Base-by-base conservation (phyloP, 2,329 filamentous ascomycete genomes). In the Thielaviopsis ethacetica region DNA sequence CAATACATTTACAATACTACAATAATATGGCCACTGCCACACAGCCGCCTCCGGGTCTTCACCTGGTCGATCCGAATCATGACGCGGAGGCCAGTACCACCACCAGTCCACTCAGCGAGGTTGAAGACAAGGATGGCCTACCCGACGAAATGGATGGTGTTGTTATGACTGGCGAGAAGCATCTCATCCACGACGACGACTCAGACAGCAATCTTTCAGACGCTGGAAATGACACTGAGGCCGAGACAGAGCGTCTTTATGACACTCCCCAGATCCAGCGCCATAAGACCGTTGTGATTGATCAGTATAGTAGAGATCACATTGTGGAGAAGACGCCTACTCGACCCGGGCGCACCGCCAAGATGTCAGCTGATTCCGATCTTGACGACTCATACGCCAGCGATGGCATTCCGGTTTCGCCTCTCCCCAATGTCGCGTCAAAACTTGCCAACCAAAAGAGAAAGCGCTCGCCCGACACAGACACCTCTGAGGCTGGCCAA, bases 101-200 rank as follows among this genome's bases (percentile, higher is more conserved):
- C 57, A 96, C 91, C 47, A 97, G 91, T 71, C 93, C 90, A 66
- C 77, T 97, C 65, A 96, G 89, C 73, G 91, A 96, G 66, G 87
- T 95, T 59, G 90, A 91, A 67, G 88, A 95, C 66, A 82, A 82
- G 66, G 84, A 88, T 62, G 79, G 76, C 51, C 85, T 88, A 56
- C 82, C 86, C 63, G 85, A 86, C 55, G 81, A 81, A 55, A 76
- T 79, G 62, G 84, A 85, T 57, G 79, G 79, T 62, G 77, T 80
- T 69, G 72, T 73, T 62, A 70, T 76, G 53, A 71, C 73, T 62
- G 69, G 67, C 61, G 71, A 68, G 21, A 62, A 63, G 51, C 63
- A 58, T 44, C 64, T 53, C 26, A 59, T 65, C 10, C 62, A 64
- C 26, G 58, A 69, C 57, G 68, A 69, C 57, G 71, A 71, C 52